phyloP scores from a whole-genome alignment of 371 early-diverging fungal genomes.

The Lichtheimia ramosa region DNA sequence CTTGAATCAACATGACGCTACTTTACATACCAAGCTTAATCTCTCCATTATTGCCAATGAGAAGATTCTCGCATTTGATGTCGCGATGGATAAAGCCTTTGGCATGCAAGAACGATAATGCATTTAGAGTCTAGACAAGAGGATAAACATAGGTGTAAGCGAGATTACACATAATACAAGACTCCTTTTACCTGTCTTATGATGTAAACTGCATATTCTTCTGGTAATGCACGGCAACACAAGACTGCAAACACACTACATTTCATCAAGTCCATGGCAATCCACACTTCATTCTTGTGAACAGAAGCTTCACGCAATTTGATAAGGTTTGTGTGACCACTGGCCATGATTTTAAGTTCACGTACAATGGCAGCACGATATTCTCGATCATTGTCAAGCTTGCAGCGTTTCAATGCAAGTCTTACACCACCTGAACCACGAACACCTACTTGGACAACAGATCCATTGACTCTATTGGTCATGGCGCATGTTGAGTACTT shows the following conservation, averaged over 20 bases:
- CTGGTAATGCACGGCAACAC: slow-evolving; percentile 39
- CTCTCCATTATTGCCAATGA: slow-evolving; percentile 43
- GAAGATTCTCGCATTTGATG: slow-evolving; percentile 50
- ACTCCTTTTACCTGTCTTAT: slow-evolving; percentile 29
- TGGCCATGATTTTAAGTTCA: slow-evolving; percentile 49
- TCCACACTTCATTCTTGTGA: slow-evolving; percentile 44
- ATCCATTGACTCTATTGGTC: slow-evolving; percentile 19
- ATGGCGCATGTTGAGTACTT: neutral
- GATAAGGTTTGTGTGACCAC: slow-evolving; percentile 43
- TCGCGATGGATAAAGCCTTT: slow-evolving; percentile 53
- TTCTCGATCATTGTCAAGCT: slow-evolving; percentile 39
- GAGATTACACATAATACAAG: too few species aligned
- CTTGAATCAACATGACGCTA: neutral
- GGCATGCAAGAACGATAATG: slow-evolving; percentile 34
- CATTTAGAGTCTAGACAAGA: slow-evolving; percentile 31
- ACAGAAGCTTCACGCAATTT: slow-evolving; percentile 38
- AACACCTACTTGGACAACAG: slow-evolving; percentile 23
- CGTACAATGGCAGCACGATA: slow-evolving; percentile 46
- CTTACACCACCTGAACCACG: slow-evolving; percentile 13
- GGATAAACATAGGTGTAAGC: neutral
- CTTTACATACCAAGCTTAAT: slow-evolving; percentile 32
- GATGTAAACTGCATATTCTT: slow-evolving; percentile 43
- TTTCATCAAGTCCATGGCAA: slow-evolving; percentile 52
- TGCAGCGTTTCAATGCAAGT: slow-evolving; percentile 45
- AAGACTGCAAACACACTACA: slow-evolving; percentile 50